Conservation (phyloP, 2,329 filamentous ascomycete genomes). For the Teratosphaeria epicoccoides region DNA sequence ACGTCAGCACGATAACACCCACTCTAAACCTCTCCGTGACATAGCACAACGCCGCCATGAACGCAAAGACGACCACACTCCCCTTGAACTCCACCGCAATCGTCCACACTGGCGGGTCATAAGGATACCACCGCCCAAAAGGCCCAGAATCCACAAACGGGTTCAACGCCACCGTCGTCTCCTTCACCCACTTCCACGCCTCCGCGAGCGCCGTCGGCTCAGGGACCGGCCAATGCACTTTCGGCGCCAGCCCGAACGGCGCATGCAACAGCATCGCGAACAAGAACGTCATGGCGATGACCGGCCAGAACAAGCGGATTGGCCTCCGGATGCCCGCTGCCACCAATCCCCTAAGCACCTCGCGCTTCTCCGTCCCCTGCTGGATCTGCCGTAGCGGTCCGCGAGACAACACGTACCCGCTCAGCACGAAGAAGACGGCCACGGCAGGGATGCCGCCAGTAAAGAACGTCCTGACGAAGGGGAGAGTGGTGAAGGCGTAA, state of each 20-base stretch:
- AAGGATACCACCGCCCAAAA: slow-evolving; percentile 32
- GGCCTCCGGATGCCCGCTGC: slow-evolving; percentile 39
- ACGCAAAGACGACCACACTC: slow-evolving; percentile 50
- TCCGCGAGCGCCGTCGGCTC: slow-evolving; percentile 36
- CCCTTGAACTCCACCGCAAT: slow-evolving; percentile 54
- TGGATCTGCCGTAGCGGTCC: slow-evolving; percentile 24
- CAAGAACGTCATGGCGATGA: slow-evolving; percentile 43
- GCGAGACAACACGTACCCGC: slow-evolving; percentile 40
- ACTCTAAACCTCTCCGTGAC: slow-evolving; percentile 39
- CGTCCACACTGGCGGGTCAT: slow-evolving; percentile 35
- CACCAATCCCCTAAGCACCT: neutral
- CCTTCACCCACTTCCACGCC: slow-evolving; percentile 34
- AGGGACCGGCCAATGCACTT: slow-evolving; percentile 13
- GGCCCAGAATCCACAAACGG: slow-evolving; percentile 37
- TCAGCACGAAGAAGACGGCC: slow-evolving; percentile 41
- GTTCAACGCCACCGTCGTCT: slow-evolving; percentile 51
- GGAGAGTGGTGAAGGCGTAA: slow-evolving; percentile 43
- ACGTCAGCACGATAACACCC: neutral
- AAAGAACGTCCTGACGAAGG: slow-evolving; percentile 49
- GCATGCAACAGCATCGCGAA: slow-evolving; percentile 44
- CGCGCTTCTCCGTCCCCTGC: slow-evolving; percentile 22
- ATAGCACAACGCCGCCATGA: slow-evolving; percentile 42
- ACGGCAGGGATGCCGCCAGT: slow-evolving; percentile 51
- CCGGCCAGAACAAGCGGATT: slow-evolving; percentile 36
- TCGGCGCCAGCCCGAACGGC: slow-evolving; percentile 33